Base-by-base conservation (phyloP, 106 monocot species). In the Xerophyta viscosa region DNA sequence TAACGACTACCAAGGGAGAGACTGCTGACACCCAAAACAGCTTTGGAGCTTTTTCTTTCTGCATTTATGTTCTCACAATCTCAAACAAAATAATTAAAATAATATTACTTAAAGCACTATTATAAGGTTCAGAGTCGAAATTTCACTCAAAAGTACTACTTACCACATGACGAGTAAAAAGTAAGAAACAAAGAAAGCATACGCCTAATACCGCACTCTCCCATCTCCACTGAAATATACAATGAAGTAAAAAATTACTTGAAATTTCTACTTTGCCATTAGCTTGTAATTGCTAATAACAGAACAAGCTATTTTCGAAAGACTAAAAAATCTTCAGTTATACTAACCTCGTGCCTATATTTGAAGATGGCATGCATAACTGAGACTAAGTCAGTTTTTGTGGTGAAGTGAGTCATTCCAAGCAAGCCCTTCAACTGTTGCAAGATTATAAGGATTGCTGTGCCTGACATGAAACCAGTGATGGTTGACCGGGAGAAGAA, bases 21-120 rank as follows among this genome's bases (percentile, higher is more conserved):
- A 87, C 63, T 1, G 92, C 83, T 19, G 83, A 80, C n/a, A 83
- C 69, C 87, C 82, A 92, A 51, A 92, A 87, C 8, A 87, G 30
- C 19, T 41, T 70, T 31, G 83, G 92, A 12, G 25, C 17, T 57
- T 76, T 72, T 29, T 37, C 60, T 68, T 63, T 92, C 92, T 83
- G 74, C 20, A 64, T 22, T 28, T 42, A 19, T 36, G n/a, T 22
- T 19, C 4, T 8, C 3, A 41, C 22, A 25, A 19, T 47, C 18
- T 53, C 17, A 70, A 53, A 52, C 27, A 24, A n/a, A n/a, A n/a
- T n/a, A n/a, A n/a, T n/a, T n/a, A n/a, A n/a, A n/a, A n/a, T n/a
- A n/a, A n/a, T n/a, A n/a, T n/a, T n/a, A n/a, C 28, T 48, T 25
- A 45, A 74, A 19, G 37, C 4, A 3, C 11, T 28, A 17, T 50